Evolutionary conservation across 2,329 filamentous ascomycete genomes (phyloP).

Genomic region (Aspergillus felis): DNA sequence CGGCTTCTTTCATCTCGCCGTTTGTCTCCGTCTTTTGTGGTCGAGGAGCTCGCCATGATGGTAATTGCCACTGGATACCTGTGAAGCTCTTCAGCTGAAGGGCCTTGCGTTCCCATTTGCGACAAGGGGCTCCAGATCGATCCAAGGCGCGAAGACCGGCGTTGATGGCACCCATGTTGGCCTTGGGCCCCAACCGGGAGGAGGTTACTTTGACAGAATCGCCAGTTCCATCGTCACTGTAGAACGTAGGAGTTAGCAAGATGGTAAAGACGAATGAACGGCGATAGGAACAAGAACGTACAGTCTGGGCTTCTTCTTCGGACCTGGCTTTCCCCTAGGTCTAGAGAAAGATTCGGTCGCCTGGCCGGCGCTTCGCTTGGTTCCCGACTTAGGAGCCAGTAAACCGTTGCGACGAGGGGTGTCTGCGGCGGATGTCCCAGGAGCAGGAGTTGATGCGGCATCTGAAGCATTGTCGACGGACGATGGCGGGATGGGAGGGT

Average conservation of each 20-base stretch:
- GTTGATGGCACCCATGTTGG: slow-evolving; percentile 96
- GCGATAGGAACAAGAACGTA: slow-evolving; percentile 51
- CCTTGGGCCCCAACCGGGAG: slow-evolving; percentile 83
- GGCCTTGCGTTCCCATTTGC: slow-evolving; percentile 80
- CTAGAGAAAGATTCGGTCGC: slow-evolving; percentile 62
- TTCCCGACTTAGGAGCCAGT: slow-evolving; percentile 64
- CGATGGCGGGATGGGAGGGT: slow-evolving; percentile 31
- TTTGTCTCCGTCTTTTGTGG: slow-evolving; percentile 50
- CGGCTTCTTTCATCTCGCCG: slow-evolving; percentile 55
- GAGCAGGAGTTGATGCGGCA: slow-evolving; percentile 36
- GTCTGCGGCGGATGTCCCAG: slow-evolving; percentile 35
- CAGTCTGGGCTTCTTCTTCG: slow-evolving; percentile 94
- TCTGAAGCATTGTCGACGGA: slow-evolving; percentile 42
- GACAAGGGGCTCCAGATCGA: slow-evolving; percentile 84
- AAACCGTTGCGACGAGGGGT: slow-evolving; percentile 71
- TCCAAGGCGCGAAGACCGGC: slow-evolving; percentile 92
- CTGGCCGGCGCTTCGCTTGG: slow-evolving; percentile 54
- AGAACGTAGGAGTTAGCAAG: slow-evolving; percentile 1
- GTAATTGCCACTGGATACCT: slow-evolving; percentile 74
- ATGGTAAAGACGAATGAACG: not conserved
- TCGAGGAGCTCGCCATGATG: slow-evolving; percentile 68
- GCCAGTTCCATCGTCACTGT: slow-evolving; percentile 49
- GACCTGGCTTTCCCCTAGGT: slow-evolving; percentile 80
- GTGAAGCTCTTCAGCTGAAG: slow-evolving; percentile 91
- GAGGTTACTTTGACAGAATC: slow-evolving; percentile 38